phyloP scores from a whole-genome alignment of 257 asterid species.

The Nicotiana benthamiana region DNA sequence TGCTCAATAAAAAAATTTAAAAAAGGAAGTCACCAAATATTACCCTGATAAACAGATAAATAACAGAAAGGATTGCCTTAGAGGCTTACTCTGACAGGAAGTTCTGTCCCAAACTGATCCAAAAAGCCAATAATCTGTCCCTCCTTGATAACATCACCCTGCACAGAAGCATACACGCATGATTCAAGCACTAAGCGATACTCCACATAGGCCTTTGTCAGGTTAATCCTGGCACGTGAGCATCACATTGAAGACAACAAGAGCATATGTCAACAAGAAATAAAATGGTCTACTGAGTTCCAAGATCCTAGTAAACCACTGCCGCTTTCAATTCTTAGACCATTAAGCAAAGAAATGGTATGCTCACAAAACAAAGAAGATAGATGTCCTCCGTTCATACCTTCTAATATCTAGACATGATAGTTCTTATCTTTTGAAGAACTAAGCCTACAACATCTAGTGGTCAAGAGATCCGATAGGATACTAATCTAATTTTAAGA shows the following conservation, averaged over 20 bases:
- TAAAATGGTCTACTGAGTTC: background rate
- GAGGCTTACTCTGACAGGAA: constrained; percentile 63
- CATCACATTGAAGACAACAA: background rate
- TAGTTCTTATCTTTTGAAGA: background rate
- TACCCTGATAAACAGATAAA: constrained; percentile 9
- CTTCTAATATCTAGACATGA: background rate
- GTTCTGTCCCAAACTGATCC: constrained; percentile 59
- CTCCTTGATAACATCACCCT: constrained; percentile 87
- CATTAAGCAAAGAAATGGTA: background rate
- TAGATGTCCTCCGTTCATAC: background rate
- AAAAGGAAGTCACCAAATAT: constrained; percentile 7
- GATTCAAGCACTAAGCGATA: background rate
- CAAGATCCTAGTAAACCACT: constrained; percentile 1
- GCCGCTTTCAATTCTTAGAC: background rate
- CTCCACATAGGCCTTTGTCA: background rate
- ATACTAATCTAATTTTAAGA: background rate
- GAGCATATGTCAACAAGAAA: background rate
- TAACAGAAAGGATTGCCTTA: background rate
- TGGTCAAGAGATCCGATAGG: background rate
- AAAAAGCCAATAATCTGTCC: constrained; percentile 70
- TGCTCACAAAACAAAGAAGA: background rate
- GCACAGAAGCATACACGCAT: constrained; percentile 13
- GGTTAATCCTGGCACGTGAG: background rate
- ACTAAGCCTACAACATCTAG: background rate
- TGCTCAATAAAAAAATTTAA: constrained; percentile 23